These are phyloP conservation scores for Fusarium miscanthi DNA, from an alignment of 2,329 filamentous ascomycete species.

Conservation along the genomic window DNA sequence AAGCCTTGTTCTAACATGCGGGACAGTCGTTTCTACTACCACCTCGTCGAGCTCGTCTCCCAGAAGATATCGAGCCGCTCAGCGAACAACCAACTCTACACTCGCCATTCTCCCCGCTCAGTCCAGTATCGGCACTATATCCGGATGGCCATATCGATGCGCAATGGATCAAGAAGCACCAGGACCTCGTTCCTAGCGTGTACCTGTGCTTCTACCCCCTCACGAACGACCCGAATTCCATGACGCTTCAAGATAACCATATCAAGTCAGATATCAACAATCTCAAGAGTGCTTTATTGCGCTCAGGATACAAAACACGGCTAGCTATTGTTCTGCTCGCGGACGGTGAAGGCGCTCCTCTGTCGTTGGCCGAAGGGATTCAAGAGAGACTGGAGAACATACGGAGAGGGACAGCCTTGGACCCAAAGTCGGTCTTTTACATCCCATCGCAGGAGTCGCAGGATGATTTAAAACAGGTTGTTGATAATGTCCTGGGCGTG, in stretches of 20 bases:
- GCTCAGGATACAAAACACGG: slow-evolving; percentile 81
- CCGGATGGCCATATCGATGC: slow-evolving; percentile 89
- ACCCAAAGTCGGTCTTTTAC: slow-evolving; percentile 87
- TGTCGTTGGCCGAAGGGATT: slow-evolving; percentile 70
- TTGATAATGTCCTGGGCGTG: slow-evolving; percentile 76
- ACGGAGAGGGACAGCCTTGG: slow-evolving; percentile 80
- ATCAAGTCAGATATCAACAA: slow-evolving; percentile 88
- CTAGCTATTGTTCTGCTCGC: slow-evolving; percentile 73
- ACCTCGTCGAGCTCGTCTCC: slow-evolving; percentile 65
- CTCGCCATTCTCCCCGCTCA: slow-evolving; percentile 91
- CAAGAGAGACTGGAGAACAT: slow-evolving; percentile 82
- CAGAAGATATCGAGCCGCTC: slow-evolving; percentile 61
- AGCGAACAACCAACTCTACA: slow-evolving; percentile 72
- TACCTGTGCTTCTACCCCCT: slow-evolving; percentile 86
- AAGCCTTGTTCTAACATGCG: slow-evolving; percentile 43
- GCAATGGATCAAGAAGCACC: slow-evolving; percentile 89
- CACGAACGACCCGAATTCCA: slow-evolving; percentile 76
- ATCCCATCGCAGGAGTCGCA: slow-evolving; percentile 78
- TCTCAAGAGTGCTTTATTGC: slow-evolving; percentile 73
- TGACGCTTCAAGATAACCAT: slow-evolving; percentile 84
- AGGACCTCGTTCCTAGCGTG: slow-evolving; percentile 82
- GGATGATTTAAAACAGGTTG: slow-evolving; percentile 78
- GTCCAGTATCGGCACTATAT: slow-evolving; percentile 83
- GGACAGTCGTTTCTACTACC: slow-evolving; percentile 66
- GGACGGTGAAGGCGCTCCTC: slow-evolving; percentile 43